A percentile compares a stretch with the other conserved stretches of the same genome.
phyloP scores from a whole-genome alignment of 2,329 filamentous ascomycete genomes.

The Cladosporium colombiae region DNA sequence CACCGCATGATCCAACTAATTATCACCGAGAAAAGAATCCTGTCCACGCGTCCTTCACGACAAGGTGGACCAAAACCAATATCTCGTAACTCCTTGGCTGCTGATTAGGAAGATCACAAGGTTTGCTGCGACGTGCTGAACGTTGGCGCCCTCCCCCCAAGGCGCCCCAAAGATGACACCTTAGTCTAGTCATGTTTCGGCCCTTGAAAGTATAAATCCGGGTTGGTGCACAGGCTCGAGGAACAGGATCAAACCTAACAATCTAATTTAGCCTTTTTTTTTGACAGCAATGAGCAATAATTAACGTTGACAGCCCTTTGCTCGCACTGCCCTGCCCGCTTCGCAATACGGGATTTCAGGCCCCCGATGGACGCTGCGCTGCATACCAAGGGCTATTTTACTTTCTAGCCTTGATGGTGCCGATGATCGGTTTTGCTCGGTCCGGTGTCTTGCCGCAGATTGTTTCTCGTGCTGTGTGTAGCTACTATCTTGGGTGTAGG shows the following conservation, averaged over 20 bases:
- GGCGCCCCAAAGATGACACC: background rate
- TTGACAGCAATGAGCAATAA: background rate
- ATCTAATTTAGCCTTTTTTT: background rate
- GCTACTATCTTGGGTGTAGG: background rate
- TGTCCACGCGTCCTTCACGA: background rate
- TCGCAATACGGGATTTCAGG: background rate
- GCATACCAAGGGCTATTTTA: background rate
- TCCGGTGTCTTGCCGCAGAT: background rate
- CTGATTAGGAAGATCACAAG: background rate
- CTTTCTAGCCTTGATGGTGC: background rate
- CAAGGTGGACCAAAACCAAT: background rate
- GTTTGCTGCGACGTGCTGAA: background rate
- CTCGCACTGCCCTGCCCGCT: background rate
- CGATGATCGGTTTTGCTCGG: background rate
- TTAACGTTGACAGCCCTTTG: background rate
- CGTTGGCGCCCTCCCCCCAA: background rate
- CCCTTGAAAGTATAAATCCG: background rate
- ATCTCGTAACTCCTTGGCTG: background rate
- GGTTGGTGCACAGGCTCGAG: background rate
- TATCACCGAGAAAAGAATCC: background rate
- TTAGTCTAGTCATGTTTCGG: background rate
- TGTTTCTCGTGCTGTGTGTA: background rate
- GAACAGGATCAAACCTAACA: background rate
- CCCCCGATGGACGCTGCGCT: background rate
- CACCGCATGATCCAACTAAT: background rate